A percentile compares a stretch with the other conserved stretches of the same genome.
These are phyloP conservation scores for Podila minutissima DNA, from an alignment of 192 early-diverging fungal species.

Conservation along the genomic window DNA sequence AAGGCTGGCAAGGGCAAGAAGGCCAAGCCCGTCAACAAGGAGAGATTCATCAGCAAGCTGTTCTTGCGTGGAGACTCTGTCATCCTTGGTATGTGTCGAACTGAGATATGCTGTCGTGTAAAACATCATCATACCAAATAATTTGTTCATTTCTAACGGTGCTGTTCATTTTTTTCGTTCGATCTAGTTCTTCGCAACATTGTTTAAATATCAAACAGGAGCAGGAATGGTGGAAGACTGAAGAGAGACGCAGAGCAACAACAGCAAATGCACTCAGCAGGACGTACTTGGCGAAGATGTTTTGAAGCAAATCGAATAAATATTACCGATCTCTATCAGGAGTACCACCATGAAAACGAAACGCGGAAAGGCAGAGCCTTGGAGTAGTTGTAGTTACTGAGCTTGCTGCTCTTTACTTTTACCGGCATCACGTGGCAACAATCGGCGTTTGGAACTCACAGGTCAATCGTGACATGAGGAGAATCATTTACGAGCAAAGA, in stretches of 20 bases:
- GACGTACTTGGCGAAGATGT: no score
- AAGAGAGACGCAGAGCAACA: neutral
- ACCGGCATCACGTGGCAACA: no score
- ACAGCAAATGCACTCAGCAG: neutral
- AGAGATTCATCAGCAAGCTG: constrained; percentile 98
- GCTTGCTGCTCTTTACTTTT: no score
- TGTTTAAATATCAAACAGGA: constrained; percentile 12
- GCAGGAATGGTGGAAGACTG: neutral
- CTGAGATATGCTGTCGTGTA: no score
- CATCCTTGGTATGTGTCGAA: constrained; percentile 71
- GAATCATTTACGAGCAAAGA: neutral
- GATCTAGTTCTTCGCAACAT: constrained; percentile 40
- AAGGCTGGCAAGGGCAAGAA: constrained; percentile 95
- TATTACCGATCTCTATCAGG: neutral
- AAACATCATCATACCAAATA: no score
- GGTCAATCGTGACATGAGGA: neutral
- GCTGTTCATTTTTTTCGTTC: no score
- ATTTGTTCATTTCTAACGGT: no score
- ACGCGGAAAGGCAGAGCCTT: no score
- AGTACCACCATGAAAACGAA: no score
- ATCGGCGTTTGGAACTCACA: no score
- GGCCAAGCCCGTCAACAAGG: constrained; percentile 96
- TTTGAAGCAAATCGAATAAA: neutral
- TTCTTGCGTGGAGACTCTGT: constrained; percentile 98
- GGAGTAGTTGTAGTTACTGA: no score